Conservation (phyloP, 1,284 basidiomycete genomes). For the Rhodotorula mucilaginosa region DNA sequence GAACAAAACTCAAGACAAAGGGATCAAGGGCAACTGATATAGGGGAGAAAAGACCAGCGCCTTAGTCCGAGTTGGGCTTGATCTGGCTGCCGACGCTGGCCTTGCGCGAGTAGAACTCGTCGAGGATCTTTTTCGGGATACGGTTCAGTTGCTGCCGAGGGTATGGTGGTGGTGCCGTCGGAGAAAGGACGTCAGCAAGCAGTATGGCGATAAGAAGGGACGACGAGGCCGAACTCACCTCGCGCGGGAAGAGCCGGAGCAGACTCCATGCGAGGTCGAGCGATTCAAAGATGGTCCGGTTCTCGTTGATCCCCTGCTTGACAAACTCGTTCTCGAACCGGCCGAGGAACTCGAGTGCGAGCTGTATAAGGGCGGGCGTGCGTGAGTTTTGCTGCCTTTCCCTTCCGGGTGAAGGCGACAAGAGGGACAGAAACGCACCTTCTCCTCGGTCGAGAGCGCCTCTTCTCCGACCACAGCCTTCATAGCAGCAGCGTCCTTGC, state of each 20-base stretch:
- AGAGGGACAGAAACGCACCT: constrained; percentile 47
- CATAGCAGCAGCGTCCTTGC: constrained; percentile 96
- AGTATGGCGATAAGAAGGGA: too few species aligned
- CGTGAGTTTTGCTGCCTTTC: background rate
- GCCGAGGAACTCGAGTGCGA: constrained; percentile 86
- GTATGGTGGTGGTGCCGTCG: constrained; percentile 53
- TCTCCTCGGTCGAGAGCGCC: constrained; percentile 89
- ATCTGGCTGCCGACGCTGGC: constrained; percentile 46
- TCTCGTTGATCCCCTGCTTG: constrained; percentile 92
- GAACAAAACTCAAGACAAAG: background rate
- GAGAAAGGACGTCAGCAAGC: constrained; percentile 56
- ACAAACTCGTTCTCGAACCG: constrained; percentile 92
- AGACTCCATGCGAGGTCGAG: constrained; percentile 96
- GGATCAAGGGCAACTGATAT: too few species aligned
- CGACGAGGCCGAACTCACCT: too few species aligned
- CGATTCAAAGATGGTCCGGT: constrained; percentile 94
- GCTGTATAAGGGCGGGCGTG: constrained; percentile 43
- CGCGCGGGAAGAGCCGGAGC: constrained; percentile 97
- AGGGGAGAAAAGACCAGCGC: background rate
- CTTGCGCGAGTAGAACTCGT: constrained; percentile 80
- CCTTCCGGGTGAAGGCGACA: too few species aligned
- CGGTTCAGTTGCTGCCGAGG: constrained; percentile 50
- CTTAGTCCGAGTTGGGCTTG: constrained; percentile 16
- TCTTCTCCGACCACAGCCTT: constrained; percentile 99
- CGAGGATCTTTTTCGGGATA: constrained; percentile 62